phyloP scores from a whole-genome alignment of 2,329 filamentous ascomycete species.

The Calonectria pauciramosa region DNA sequence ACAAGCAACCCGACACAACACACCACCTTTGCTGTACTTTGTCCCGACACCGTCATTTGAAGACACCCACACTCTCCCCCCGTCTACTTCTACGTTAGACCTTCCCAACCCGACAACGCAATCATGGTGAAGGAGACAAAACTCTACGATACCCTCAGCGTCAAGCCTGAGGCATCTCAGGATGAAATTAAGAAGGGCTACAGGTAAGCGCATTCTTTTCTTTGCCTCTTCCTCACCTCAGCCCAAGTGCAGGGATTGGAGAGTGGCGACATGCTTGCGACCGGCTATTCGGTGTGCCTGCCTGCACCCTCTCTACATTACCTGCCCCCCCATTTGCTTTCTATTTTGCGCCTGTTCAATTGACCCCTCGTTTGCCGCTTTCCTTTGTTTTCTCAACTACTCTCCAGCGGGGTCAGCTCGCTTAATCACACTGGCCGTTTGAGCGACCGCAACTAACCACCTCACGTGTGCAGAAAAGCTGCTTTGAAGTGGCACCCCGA shows the following conservation, averaged over 20 bases:
- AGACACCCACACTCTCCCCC: slow-evolving; percentile 5
- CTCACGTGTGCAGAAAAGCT: slow-evolving; percentile 72
- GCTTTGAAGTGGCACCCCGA: slow-evolving; percentile 96
- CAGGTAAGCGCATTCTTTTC: slow-evolving; percentile 67
- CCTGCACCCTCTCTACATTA: background rate
- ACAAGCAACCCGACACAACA: slow-evolving; percentile 3
- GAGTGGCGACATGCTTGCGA: slow-evolving; percentile 8
- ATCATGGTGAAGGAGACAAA: slow-evolving; percentile 95
- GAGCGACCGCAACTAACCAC: slow-evolving; percentile 51
- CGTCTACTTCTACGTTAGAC: background rate
- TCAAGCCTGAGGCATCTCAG: slow-evolving; percentile 85
- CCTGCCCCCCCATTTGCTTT: background rate
- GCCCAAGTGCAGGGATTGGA: background rate
- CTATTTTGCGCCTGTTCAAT: slow-evolving; percentile 3
- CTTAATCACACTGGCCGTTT: background rate
- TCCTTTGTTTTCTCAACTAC: slow-evolving; percentile 1
- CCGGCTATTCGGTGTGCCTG: slow-evolving; percentile 1
- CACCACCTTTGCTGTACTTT: background rate
- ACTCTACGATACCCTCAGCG: slow-evolving; percentile 87
- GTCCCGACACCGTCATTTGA: background rate
- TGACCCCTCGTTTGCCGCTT: background rate
- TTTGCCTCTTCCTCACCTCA: slow-evolving; percentile 4
- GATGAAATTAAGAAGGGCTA: slow-evolving; percentile 99
- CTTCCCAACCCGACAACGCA: slow-evolving; percentile 38
- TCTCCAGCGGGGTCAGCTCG: background rate